These are phyloP conservation scores for Vinca minor DNA, from an alignment of 257 asterid genomes.

Conservation along the genomic window DNA sequence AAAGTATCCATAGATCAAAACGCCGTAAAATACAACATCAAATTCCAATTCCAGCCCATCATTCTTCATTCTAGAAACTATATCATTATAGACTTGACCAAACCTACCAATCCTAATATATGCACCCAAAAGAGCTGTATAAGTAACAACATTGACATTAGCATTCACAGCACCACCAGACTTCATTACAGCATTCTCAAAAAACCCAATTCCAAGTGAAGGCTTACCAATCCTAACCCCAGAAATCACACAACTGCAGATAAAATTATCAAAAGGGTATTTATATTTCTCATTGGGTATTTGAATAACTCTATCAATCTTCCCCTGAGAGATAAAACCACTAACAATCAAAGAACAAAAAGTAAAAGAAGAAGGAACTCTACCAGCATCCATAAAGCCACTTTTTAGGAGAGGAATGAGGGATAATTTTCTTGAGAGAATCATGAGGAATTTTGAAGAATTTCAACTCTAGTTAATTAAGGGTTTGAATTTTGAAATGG, in stretches of 20 bases:
- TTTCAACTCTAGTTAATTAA: no score
- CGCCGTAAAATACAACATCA: constrained; percentile 61
- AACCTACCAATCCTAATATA: constrained; percentile 45
- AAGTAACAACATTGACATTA: constrained; percentile 51
- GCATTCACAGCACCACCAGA: constrained; percentile 49
- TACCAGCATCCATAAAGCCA: constrained; percentile 45
- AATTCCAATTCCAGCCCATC: constrained; percentile 39
- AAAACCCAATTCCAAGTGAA: constrained; percentile 59
- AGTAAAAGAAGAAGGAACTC: constrained; percentile 59
- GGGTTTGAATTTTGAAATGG: no score
- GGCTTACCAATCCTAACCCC: constrained; percentile 71
- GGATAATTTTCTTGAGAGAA: constrained; percentile 21
- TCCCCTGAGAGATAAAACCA: constrained; percentile 44
- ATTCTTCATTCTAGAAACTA: constrained; percentile 44
- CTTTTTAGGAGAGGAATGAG: constrained; percentile 46
- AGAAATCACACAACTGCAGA: constrained; percentile 65
- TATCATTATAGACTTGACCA: constrained; percentile 35
- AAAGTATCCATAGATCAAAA: constrained; percentile 57
- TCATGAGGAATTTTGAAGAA: no score
- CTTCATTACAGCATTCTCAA: no score
- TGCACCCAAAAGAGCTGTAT: constrained; percentile 55
- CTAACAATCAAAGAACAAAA: constrained; percentile 40
- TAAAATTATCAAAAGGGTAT: constrained; percentile 58
- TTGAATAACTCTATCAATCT: constrained; percentile 54
- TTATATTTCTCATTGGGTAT: constrained; percentile 39